A percentile compares a stretch with the other conserved stretches of the same genome.
Evolutionary conservation across 75 land plant genomes (phyloP).

Genomic region (Larix kaempferi): DNA sequence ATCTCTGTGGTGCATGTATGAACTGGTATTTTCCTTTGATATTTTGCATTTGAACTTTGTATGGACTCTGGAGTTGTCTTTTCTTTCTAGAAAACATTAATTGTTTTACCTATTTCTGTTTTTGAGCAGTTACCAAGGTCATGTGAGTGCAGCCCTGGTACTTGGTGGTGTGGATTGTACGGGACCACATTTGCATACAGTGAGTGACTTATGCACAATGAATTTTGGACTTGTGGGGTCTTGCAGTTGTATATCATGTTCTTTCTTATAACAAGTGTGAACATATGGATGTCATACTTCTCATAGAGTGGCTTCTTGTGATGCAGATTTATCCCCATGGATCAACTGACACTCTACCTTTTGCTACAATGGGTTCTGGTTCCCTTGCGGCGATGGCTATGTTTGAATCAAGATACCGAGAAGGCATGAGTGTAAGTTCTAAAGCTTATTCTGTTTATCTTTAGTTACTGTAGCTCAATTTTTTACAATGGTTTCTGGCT

Average conservation of each 20-base stretch:
- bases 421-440: slow-evolving; percentile 75
- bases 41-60: not conserved
- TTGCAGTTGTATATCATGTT: not conserved
- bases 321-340: slow-evolving; percentile 98
- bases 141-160: slow-evolving; percentile 94
- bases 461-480: slow-evolving; percentile 13
- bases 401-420: slow-evolving; percentile 89
- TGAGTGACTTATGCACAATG: slow-evolving; percentile 25
- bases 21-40: not conserved
- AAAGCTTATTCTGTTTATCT: not conserved
- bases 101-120: not conserved
- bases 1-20: no score
- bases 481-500: slow-evolving; percentile 99
- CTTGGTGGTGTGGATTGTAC: slow-evolving; percentile 98
- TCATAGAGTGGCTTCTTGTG: not conserved
- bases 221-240: not conserved
- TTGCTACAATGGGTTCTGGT: slow-evolving; percentile 99
- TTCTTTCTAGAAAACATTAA: not conserved
- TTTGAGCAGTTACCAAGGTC: slow-evolving; percentile 83
- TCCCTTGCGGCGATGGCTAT: slow-evolving; percentile 97
- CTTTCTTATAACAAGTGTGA: not conserved
- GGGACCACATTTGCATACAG: slow-evolving; percentile 97
- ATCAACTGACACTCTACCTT: slow-evolving; percentile 91
- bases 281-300: no score
- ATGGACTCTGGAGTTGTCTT: not conserved